Percentiles rank a stretch among this genome's conserved stretches.
Evolutionary conservation across 495 filamentous ascomycete species (phyloP).

Genomic region (Bombardia bombarda): DNA sequence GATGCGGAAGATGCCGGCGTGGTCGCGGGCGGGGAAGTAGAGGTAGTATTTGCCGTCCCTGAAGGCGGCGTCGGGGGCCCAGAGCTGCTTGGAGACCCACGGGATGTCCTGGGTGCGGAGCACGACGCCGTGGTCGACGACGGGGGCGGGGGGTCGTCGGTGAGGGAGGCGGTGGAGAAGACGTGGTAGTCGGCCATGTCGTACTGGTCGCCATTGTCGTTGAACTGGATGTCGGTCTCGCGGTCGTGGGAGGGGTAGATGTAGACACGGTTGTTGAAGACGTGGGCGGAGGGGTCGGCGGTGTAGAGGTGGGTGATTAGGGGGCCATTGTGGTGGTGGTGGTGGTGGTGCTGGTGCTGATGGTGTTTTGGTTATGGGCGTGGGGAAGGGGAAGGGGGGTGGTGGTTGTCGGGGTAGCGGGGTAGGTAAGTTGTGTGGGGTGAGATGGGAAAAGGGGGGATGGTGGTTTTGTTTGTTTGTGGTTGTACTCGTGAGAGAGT

Average conservation of each 20-base stretch:
- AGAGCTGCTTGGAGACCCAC: slow-evolving; percentile 58
- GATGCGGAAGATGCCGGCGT: slow-evolving; percentile 55
- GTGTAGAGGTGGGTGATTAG: slow-evolving; percentile 63
- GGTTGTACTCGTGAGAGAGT: not conserved
- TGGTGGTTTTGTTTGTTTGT: not conserved
- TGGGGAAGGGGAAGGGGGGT: not conserved
- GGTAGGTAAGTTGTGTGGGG: not conserved
- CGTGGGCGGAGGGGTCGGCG: slow-evolving; percentile 59
- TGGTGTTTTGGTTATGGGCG: slow-evolving; percentile 6
- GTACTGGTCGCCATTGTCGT: slow-evolving; percentile 78
- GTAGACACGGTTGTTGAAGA: slow-evolving; percentile 54
- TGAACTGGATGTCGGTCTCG: slow-evolving; percentile 52
- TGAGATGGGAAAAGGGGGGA: not conserved
- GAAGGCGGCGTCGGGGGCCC: slow-evolving; percentile 56
- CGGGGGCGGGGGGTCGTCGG: slow-evolving; percentile 37
- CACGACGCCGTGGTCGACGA: slow-evolving; percentile 53
- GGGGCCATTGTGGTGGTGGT: slow-evolving; percentile 28
- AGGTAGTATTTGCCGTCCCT: slow-evolving; percentile 56
- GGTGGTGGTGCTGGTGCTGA: not conserved
- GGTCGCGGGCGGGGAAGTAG: slow-evolving; percentile 56
- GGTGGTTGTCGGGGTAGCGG: not conserved
- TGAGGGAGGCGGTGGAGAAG: slow-evolving; percentile 44
- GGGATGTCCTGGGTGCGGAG: slow-evolving; percentile 47
- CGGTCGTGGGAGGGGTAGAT: slow-evolving; percentile 62
- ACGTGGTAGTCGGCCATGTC: slow-evolving; percentile 71